Conservation (phyloP, 148 eudicot genomes). For the Amaranthus hypochondriacus region DNA sequence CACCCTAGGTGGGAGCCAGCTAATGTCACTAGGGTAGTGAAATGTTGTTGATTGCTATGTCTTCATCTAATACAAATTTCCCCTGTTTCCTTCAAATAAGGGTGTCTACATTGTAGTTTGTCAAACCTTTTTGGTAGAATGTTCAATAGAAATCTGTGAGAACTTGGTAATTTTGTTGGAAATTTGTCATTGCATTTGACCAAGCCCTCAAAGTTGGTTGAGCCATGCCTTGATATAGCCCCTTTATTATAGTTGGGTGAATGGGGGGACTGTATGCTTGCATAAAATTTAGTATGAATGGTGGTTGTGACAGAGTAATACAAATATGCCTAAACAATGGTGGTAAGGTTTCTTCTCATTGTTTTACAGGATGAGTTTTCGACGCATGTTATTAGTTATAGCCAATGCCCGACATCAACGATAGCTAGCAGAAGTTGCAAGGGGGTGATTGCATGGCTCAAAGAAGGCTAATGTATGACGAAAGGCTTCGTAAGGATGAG, state of each 20-base stretch:
- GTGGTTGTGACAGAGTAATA: background rate
- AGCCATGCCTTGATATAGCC: background rate
- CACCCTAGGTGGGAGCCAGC: too few species aligned
- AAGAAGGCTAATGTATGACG: too few species aligned
- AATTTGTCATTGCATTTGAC: background rate
- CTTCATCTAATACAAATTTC: background rate
- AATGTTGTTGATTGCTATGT: too few species aligned
- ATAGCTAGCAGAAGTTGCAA: background rate
- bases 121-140: background rate
- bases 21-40: too few species aligned
- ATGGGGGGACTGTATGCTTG: background rate
- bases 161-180: background rate
- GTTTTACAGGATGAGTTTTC: background rate
- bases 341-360: background rate
- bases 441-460: too few species aligned
- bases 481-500: too few species aligned
- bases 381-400: background rate
- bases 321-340: background rate
- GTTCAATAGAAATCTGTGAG: background rate
- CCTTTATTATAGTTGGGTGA: too few species aligned
- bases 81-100: background rate
- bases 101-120: background rate
- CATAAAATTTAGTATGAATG: background rate
- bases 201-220: background rate
- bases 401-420: background rate